phyloP scores from a whole-genome alignment of 2,329 filamentous ascomycete species.

The Stachybotrys chlorohalonatus region DNA sequence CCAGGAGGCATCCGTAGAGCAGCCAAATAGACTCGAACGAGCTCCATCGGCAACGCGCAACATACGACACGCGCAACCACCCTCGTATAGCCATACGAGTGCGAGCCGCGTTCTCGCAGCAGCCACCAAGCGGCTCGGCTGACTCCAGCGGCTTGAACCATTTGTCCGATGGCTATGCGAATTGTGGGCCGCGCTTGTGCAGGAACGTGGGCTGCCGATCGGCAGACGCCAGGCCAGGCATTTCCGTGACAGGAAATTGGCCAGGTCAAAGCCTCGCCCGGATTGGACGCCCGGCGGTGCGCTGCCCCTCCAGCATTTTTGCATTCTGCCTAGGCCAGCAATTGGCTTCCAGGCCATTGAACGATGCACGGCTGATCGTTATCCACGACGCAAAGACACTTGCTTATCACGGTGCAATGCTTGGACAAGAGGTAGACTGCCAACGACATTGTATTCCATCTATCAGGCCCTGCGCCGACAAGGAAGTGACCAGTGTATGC shows the following conservation, averaged over 20 bases:
- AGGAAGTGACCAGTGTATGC: background rate
- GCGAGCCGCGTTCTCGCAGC: too few species aligned
- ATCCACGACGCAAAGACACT: background rate
- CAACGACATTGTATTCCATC: background rate
- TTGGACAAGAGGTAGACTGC: background rate
- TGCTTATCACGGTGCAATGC: background rate
- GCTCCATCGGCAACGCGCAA: too few species aligned
- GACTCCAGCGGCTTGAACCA: too few species aligned
- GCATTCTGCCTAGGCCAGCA: too few species aligned
- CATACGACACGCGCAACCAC: too few species aligned
- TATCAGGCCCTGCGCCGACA: background rate
- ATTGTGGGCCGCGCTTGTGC: background rate
- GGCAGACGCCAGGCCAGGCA: background rate
- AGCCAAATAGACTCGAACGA: too few species aligned
- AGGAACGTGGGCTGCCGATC: background rate
- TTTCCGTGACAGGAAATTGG: background rate
- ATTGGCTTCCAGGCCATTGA: too few species aligned
- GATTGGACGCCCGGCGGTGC: background rate
- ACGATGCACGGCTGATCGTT: too few species aligned
- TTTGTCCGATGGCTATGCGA: background rate
- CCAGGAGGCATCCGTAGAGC: too few species aligned
- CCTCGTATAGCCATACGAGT: too few species aligned
- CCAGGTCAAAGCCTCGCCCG: background rate
- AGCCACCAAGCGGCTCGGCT: too few species aligned
- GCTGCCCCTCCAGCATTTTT: too few species aligned